phyloP scores from a whole-genome alignment of 768 basidiomycete species.

The Favolaschia claudopus region DNA sequence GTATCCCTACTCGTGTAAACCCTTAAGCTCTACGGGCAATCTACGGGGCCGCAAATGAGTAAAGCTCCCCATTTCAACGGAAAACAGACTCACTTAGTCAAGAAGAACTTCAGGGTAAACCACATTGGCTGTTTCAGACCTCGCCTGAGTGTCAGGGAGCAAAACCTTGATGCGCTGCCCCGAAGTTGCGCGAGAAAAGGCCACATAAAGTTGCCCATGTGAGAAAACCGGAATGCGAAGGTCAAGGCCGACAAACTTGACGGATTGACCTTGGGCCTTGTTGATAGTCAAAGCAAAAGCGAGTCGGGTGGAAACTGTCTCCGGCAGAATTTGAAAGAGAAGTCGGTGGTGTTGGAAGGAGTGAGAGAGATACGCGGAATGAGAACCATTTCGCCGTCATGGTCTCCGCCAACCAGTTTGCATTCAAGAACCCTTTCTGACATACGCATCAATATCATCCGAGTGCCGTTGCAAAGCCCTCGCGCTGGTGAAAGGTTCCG shows the following conservation, averaged over 20 bases:
- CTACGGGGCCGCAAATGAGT: too few relatives aligned
- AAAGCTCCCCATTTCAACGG: too few relatives aligned
- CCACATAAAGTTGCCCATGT: neutral
- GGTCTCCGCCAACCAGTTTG: neutral
- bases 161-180: neutral
- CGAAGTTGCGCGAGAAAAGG: neutral
- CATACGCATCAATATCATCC: neutral
- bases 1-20: too few relatives aligned
- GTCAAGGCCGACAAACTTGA: slow-evolving; percentile 39
- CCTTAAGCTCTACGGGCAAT: too few relatives aligned
- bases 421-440: slow-evolving; percentile 23
- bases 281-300: neutral
- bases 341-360: neutral
- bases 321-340: neutral
- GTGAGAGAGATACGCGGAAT: neutral
- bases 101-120: neutral
- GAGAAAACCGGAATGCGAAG: slow-evolving; percentile 28
- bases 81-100: too few relatives aligned
- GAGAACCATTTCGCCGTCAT: neutral
- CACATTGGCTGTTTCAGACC: neutral
- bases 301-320: neutral
- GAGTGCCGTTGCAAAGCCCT: neutral
- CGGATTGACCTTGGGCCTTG: slow-evolving; percentile 30
- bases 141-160: neutral
- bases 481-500: neutral